phyloP scores from a whole-genome alignment of 768 basidiomycete species.

The Naganishia vaughanmartiniae region DNA sequence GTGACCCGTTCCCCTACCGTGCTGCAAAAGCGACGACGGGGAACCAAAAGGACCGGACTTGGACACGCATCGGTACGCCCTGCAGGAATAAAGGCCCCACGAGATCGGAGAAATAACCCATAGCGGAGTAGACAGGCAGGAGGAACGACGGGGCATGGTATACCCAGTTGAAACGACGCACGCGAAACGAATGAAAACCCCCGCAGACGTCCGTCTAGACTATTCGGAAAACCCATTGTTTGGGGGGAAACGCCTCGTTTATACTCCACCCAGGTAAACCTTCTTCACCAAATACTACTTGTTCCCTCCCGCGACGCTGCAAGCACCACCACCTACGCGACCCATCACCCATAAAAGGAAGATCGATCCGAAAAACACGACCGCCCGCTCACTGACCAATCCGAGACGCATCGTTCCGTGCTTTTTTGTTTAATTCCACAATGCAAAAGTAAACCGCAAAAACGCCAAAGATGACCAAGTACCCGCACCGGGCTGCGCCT shows the following conservation, averaged over 20 bases:
- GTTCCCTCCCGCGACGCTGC: not conserved
- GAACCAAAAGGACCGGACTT: not conserved
- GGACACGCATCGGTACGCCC: not conserved
- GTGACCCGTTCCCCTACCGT: not conserved
- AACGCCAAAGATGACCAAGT: not conserved
- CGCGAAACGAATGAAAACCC: too few species aligned
- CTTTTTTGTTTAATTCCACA: too few species aligned
- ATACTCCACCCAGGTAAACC: not conserved
- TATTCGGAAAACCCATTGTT: too few species aligned
- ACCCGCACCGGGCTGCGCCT: not conserved
- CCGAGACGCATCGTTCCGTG: conserved; percentile 4
- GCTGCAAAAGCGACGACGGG: not conserved
- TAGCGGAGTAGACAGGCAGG: not conserved
- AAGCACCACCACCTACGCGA: not conserved
- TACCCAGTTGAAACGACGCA: not conserved
- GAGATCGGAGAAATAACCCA: not conserved
- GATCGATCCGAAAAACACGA: conserved; percentile 11
- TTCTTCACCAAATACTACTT: not conserved
- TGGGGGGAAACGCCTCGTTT: too few species aligned
- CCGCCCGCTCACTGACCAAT: not conserved
- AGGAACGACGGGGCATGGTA: not conserved
- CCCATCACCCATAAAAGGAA: not conserved
- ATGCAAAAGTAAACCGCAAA: conserved; percentile 1
- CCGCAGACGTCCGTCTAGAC: too few species aligned
- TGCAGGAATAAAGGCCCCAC: not conserved